Conservation (phyloP, 1,284 basidiomycete species). For the Ceratobasidium sp. region DNA sequence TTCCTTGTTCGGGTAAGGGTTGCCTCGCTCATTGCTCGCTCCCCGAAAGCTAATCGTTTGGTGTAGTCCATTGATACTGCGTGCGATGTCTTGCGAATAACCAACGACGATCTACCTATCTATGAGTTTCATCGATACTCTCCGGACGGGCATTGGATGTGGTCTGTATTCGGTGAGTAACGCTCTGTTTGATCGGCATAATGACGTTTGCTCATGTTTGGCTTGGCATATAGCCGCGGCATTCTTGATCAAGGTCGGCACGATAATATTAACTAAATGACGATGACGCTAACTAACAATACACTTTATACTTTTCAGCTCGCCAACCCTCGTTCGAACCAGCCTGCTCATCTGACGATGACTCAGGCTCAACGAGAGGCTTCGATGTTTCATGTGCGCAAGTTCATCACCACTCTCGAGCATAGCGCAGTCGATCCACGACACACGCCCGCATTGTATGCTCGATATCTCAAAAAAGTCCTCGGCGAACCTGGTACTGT, state of each 20-base stretch:
- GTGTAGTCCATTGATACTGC: constrained; percentile 75
- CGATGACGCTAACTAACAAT: background rate
- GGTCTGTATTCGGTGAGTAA: constrained; percentile 85
- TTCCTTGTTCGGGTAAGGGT: too few relatives aligned
- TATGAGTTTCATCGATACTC: constrained; percentile 83
- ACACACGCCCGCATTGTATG: constrained; percentile 32
- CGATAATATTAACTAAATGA: background rate
- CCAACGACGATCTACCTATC: constrained; percentile 72
- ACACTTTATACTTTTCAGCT: background rate
- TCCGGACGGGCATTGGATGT: constrained; percentile 87
- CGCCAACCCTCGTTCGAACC: constrained; percentile 17
- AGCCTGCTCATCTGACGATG: constrained; percentile 27
- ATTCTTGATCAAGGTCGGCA: constrained; percentile 34
- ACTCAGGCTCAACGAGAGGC: constrained; percentile 20
- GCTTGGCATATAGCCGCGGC: constrained; percentile 25
- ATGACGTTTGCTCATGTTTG: background rate
- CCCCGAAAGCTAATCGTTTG: too few relatives aligned
- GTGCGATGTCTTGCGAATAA: constrained; percentile 69
- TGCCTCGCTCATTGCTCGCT: too few relatives aligned
- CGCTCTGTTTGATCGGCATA: constrained; percentile 52
- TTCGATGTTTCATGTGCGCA: constrained; percentile 1
- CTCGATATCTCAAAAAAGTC: constrained; percentile 23
- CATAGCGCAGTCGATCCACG: constrained; percentile 25
- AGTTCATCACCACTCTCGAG: constrained; percentile 32
- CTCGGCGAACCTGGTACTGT: constrained; percentile 8